Base-by-base conservation (phyloP, 805 yeast species). In the Phaffomyces opuntiae region DNA sequence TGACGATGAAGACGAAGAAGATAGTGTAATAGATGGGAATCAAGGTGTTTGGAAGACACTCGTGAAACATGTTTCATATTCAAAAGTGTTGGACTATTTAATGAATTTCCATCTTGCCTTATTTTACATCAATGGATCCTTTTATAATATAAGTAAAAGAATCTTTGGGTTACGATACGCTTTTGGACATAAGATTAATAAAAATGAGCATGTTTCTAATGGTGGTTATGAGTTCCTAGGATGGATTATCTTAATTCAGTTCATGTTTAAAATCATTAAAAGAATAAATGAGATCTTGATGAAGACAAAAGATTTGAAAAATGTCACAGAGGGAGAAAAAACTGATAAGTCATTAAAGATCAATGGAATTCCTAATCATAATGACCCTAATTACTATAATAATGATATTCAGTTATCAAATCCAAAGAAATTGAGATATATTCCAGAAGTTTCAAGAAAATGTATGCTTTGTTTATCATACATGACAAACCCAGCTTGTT, bases 391-490 rank as follows among this genome's bases (percentile, higher is more conserved):
- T 9, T 45, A 48, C 12, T 45, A 48, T 9, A 37, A 42, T 8
- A n/a, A 45, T n/a, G 62, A 66, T 5, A 64, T 82, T 24, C 80
- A 79, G 48, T 68, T 91, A 21, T 65, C 79, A 0, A 81, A 90
- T 53, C 73, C 78, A 0, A 49, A 55, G 0, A 65, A 66, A 7
- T 66, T 90, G 43, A 81, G 86, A 5, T 90, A 78, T 58, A 77
- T 91, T 9, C 84, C 90, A 0, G 80, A 73, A 47, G 63, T 67
- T 25, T 80, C 95, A 1, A 72, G 97, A 44, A 72, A 74, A 37
- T 91, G 99, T 60, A 83, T 89, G 74, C 71, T 93, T 19, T 91
- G 99, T 61, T 71, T 91, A 24, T 81, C 85, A 9, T 71, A 75
- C 14, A 86, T 91, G 93, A 70, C 66, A 1, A 78, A 86, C 50